Conservation (phyloP, 2,329 filamentous ascomycete genomes). For the Monosporascus ibericus region DNA sequence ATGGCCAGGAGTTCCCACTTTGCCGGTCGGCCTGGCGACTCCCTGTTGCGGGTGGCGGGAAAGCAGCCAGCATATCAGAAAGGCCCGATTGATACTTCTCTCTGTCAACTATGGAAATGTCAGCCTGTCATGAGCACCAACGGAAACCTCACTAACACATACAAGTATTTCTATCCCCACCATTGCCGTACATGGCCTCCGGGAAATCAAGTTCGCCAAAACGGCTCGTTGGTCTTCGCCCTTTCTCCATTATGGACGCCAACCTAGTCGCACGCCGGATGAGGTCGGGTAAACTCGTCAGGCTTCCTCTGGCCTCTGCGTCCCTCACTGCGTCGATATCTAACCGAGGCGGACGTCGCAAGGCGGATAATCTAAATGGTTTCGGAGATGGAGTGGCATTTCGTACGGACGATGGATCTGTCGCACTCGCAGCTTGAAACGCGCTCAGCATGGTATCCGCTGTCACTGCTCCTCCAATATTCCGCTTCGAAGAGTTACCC, state of each 20-base stretch:
- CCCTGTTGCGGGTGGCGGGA: constrained; percentile 51
- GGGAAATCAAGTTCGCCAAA: constrained; percentile 50
- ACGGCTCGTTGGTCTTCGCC: constrained; percentile 57
- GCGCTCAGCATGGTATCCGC: constrained; percentile 44
- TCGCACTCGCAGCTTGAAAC: constrained; percentile 42
- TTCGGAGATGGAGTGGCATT: constrained; percentile 22
- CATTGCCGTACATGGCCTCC: constrained; percentile 34
- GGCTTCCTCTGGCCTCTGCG: constrained; percentile 77
- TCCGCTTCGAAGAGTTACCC: constrained; percentile 25
- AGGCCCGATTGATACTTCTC: constrained; percentile 47
- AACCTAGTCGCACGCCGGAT: constrained; percentile 83
- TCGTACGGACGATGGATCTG: constrained; percentile 30
- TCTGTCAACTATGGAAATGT: constrained; percentile 24
- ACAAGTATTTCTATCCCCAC: constrained; percentile 30
- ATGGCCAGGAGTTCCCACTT: constrained; percentile 46
- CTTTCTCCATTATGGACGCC: constrained; percentile 81
- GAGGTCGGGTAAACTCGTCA: constrained; percentile 87
- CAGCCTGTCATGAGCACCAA: constrained; percentile 1
- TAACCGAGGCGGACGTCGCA: constrained; percentile 63
- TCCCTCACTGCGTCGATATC: constrained; percentile 77
- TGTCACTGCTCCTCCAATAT: constrained; percentile 26
- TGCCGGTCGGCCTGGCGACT: constrained; percentile 34
- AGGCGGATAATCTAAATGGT: constrained; percentile 44
- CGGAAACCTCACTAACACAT: neutral
- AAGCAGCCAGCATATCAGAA: constrained; percentile 61